phyloP scores from a whole-genome alignment of 2,329 filamentous ascomycete genomes.

The Sphaceloma murrayae region DNA sequence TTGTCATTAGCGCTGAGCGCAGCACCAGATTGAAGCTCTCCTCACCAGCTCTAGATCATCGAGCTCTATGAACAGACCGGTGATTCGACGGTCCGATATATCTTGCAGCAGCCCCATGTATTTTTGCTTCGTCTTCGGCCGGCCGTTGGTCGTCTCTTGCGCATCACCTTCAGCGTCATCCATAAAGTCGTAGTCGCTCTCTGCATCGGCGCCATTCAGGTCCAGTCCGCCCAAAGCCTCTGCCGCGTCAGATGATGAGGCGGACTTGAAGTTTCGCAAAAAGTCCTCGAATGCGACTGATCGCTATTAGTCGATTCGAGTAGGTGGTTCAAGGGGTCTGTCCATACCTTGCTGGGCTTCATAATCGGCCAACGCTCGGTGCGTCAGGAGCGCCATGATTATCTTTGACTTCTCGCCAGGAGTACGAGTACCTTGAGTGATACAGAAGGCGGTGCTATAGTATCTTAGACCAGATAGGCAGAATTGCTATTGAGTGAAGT shows the following conservation, averaged over 20 bases:
- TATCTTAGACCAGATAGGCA: no score
- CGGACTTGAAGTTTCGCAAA: slow-evolving; percentile 76
- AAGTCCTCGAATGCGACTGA: slow-evolving; percentile 79
- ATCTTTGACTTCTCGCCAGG: no score
- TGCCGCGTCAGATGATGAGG: slow-evolving; percentile 55
- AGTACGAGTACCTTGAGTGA: no score
- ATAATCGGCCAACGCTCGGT: slow-evolving; percentile 75
- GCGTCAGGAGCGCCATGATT: slow-evolving; percentile 88
- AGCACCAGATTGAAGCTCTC: no score
- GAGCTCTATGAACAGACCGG: slow-evolving; percentile 76
- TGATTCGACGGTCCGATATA: slow-evolving; percentile 66
- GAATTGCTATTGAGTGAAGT: no score
- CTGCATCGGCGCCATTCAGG: slow-evolving; percentile 76
- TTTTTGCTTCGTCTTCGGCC: slow-evolving; percentile 53
- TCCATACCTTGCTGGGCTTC: slow-evolving; percentile 68
- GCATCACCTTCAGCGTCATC: slow-evolving; percentile 50
- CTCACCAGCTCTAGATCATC: slow-evolving; percentile 72
- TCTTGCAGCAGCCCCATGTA: slow-evolving; percentile 83
- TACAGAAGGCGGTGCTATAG: no score
- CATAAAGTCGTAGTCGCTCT: slow-evolving; percentile 87
- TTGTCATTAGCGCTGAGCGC: slow-evolving; percentile 16
- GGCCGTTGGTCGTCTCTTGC: slow-evolving; percentile 47
- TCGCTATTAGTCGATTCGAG: slow-evolving; percentile 28
- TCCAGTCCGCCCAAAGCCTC: slow-evolving; percentile 76
- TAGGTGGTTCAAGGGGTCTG: slow-evolving; percentile 19